Evolutionary conservation across 176 grass and related monocot species (phyloP), one percentile per base, ranked within the genome.

Genomic region (Guadua angustifolia): DNA sequence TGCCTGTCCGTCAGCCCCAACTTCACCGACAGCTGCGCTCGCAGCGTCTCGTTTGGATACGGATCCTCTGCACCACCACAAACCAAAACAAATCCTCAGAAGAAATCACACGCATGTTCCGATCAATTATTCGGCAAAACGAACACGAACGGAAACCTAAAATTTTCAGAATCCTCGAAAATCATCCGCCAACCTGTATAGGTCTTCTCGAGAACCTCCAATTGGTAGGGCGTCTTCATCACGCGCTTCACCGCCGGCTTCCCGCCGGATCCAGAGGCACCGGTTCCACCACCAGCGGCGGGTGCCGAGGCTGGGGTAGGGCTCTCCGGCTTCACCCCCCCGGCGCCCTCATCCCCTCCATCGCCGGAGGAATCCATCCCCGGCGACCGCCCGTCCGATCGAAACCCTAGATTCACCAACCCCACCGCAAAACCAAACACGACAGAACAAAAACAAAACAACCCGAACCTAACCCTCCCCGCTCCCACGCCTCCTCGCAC

Each of bases 211-310:
- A 99, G 93, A 14, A 99, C 75, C 76, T 99, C 91, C 75, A 99
- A 69, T 73, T 99, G 96, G 70, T 95, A 99, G 72, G 93, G 96
- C 66, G 89, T 99, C 91, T 99, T 99, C 96, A 99, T 99, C 46
- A 95, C 85, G 44, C 96, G 88, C 75, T 95, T 99, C 12, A 86
- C 35, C 33, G 88, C 17, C 25, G 76, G 79, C 68, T 88, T 92
- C n/a, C 84, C 93, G 32, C 80, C 66, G 77, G 86, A 88, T 82
- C 91, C 84, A 18, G 89, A 90, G 9, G 86, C 83, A 2, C 79
- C 80, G 6, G 82, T 45, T 18, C 42, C 87, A 59, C 71, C 80
- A 75, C 45, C 77, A 36, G 77, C 71, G 11, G 88, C 55, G 45
- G 50, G 26, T 0, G 50, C 58, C 11, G 66, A 64, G 15, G 39